A percentile compares a stretch with the other conserved stretches of the same genome.
Evolutionary conservation across 805 yeast species (phyloP).

Genomic region (Yarrowia phangngaensis): DNA sequence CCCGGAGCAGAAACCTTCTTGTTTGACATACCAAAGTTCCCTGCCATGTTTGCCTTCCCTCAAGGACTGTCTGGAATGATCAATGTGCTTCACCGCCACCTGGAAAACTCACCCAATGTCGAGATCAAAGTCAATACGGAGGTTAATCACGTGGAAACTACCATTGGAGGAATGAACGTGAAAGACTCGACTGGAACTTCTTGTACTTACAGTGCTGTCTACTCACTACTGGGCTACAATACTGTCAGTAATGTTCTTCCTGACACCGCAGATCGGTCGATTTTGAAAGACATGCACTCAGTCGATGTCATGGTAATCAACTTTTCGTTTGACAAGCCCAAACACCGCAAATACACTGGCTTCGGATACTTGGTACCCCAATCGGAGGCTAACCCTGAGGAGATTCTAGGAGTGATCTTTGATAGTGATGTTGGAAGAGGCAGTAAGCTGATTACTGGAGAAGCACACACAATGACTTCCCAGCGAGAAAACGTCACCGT

Average conservation of each 20-base stretch:
- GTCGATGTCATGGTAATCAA: conserved; percentile 65
- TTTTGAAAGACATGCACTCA: conserved; percentile 49
- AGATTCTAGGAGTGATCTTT: conserved; percentile 79
- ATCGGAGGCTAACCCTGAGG: conserved; percentile 48
- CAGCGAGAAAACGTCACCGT: conserved; percentile 71
- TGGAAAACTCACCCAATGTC: conserved; percentile 2
- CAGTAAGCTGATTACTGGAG: conserved; percentile 38
- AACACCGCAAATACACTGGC: conserved; percentile 50
- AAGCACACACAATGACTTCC: conserved; percentile 24
- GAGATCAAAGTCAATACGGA: conserved; percentile 16
- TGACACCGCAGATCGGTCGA: conserved; percentile 23
- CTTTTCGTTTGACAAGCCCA: conserved; percentile 36
- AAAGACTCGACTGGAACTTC: not conserved
- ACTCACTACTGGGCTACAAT: conserved; percentile 31
- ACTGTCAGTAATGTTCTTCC: conserved; percentile 27
- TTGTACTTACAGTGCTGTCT: conserved; percentile 23
- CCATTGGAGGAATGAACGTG: conserved; percentile 10
- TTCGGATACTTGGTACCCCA: conserved; percentile 88
- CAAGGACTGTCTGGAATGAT: conserved; percentile 16
- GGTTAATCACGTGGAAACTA: not conserved
- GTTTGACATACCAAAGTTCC: conserved; percentile 3
- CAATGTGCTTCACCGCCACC: conserved; percentile 4
- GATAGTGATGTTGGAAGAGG: conserved; percentile 79
- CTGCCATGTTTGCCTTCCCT: conserved; percentile 27
- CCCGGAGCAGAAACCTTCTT: conserved; percentile 1